phyloP scores from a whole-genome alignment of 202 grass and related monocot genomes.

The Saccharum hybrid region DNA sequence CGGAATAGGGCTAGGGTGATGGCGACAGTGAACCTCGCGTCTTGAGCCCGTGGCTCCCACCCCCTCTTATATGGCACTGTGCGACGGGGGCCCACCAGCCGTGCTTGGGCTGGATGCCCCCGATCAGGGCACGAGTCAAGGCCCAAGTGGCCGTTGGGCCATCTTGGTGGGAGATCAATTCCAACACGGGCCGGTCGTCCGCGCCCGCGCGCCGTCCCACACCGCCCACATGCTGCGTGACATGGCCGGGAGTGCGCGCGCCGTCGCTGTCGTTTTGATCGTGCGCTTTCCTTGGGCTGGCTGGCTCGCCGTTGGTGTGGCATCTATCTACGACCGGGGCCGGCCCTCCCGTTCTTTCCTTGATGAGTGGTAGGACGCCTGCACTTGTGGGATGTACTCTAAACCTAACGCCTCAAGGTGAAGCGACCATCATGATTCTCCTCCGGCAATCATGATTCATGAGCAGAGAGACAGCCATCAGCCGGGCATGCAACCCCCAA shows the following conservation, averaged over 20 bases:
- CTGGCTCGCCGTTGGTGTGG: too few species aligned
- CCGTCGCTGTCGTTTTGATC: constrained; percentile 23
- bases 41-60: too few species aligned
- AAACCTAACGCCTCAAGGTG: neutral
- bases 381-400: neutral
- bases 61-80: too few species aligned
- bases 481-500: constrained; percentile 9
- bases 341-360: too few species aligned
- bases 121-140: too few species aligned
- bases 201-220: neutral
- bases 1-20: too few species aligned
- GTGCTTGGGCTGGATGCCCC: too few species aligned
- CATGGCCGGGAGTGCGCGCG: neutral
- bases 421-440: constrained; percentile 47
- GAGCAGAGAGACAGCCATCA: neutral
- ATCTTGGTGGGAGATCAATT: too few species aligned
- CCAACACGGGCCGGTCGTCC: constrained; percentile 4
- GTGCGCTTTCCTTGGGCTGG: neutral
- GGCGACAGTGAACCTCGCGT: too few species aligned
- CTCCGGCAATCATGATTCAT: constrained; percentile 32
- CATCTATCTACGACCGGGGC: neutral
- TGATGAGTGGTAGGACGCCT: neutral
- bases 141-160: too few species aligned
- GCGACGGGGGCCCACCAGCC: too few species aligned
- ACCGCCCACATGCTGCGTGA: neutral